Evolutionary conservation across 495 filamentous ascomycete species (phyloP).

Genomic region (Penicillium odoratum): DNA sequence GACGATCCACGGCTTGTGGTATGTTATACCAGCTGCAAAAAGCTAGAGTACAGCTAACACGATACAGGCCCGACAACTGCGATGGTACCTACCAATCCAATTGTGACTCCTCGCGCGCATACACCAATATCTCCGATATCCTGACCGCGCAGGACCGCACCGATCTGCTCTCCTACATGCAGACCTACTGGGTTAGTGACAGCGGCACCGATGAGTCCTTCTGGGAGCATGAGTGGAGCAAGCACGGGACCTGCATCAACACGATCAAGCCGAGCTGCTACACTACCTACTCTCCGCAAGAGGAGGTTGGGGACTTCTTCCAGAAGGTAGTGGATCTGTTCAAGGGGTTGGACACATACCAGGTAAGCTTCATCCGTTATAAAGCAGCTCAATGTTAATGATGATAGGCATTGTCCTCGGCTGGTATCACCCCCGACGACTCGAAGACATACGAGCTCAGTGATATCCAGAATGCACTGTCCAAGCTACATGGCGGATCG

Average conservation of each 20-base stretch:
- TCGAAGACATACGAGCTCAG: slow-evolving; percentile 59
- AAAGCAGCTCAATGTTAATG: background rate
- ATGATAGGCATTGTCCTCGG: slow-evolving; percentile 52
- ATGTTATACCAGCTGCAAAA: slow-evolving; percentile 6
- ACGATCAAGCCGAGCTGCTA: slow-evolving; percentile 74
- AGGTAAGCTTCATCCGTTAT: slow-evolving; percentile 32
- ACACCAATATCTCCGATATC: slow-evolving; percentile 65
- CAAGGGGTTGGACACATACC: slow-evolving; percentile 61
- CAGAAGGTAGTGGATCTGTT: slow-evolving; percentile 59
- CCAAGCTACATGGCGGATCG: slow-evolving; percentile 53
- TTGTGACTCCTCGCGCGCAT: slow-evolving; percentile 64
- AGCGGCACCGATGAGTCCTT: slow-evolving; percentile 62
- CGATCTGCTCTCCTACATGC: slow-evolving; percentile 67
- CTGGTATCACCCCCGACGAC: slow-evolving; percentile 62
- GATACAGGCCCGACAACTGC: slow-evolving; percentile 68
- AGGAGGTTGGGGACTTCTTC: slow-evolving; percentile 61
- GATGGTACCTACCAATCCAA: slow-evolving; percentile 70
- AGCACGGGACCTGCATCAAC: slow-evolving; percentile 67
- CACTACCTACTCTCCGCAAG: slow-evolving; percentile 54
- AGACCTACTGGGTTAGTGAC: slow-evolving; percentile 67
- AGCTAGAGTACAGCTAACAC: too few species aligned
- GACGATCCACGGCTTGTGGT: slow-evolving; percentile 82
- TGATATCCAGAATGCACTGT: slow-evolving; percentile 63
- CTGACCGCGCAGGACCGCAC: slow-evolving; percentile 55
- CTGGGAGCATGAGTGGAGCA: slow-evolving; percentile 82